Conservation (phyloP, 192 early-diverging fungal species). For the Coemansia sp. region DNA sequence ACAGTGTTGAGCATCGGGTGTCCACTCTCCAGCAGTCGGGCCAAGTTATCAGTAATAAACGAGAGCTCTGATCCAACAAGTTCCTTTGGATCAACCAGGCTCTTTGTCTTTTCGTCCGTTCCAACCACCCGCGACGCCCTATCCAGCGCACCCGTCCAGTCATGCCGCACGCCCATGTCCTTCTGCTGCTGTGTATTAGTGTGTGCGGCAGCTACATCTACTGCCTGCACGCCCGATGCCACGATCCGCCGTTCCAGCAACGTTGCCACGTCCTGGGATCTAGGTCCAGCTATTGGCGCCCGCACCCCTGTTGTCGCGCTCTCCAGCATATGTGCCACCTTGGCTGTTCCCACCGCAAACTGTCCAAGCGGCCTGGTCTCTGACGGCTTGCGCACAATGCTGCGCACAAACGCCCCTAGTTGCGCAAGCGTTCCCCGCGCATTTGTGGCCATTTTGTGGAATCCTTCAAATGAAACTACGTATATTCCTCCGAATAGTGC, state of each 20-base stretch:
- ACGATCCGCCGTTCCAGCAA: conserved; percentile 28
- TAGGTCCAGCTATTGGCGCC: conserved; percentile 34
- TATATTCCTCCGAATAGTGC: too few species aligned
- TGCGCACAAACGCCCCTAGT: conserved; percentile 34
- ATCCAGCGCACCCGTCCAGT: conserved; percentile 31
- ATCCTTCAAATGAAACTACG: neutral
- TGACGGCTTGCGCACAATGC: conserved; percentile 22
- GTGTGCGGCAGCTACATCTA: neutral
- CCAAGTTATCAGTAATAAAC: conserved; percentile 84
- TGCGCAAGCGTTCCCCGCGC: conserved; percentile 35
- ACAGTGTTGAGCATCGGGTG: conserved; percentile 91
- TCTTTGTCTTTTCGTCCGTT: conserved; percentile 7
- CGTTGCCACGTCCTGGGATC: conserved; percentile 19
- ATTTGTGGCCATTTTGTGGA: conserved; percentile 37
- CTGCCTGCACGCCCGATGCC: conserved; percentile 25
- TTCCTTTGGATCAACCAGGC: conserved; percentile 44
- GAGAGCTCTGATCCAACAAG: conserved; percentile 84
- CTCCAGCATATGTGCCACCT: conserved; percentile 42
- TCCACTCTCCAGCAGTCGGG: conserved; percentile 76
- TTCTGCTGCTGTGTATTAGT: neutral
- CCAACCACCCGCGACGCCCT: conserved; percentile 34
- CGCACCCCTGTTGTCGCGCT: conserved; percentile 40
- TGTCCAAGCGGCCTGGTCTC: conserved; percentile 42
- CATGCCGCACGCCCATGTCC: too few species aligned
- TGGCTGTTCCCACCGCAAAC: conserved; percentile 41